These are phyloP conservation scores for Albophoma yamanashiensis DNA, from an alignment of 2,329 filamentous ascomycete species.

Conservation along the genomic window DNA sequence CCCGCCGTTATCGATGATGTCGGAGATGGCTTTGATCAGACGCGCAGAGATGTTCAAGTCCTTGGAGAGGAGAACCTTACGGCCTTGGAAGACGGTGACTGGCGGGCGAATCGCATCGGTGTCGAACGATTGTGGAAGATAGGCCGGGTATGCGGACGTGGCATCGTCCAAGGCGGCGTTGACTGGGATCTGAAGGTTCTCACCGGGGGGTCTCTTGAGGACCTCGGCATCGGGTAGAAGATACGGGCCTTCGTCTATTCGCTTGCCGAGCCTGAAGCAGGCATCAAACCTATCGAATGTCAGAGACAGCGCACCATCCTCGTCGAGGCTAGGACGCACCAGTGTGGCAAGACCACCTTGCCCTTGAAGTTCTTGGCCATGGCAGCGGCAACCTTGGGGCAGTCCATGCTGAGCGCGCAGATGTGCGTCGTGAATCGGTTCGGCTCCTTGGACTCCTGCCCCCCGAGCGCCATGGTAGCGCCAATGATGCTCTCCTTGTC, in stretches of 20 bases:
- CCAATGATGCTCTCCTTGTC: conserved; percentile 91
- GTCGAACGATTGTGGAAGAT: conserved; percentile 31
- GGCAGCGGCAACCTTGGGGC: conserved; percentile 58
- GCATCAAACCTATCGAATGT: conserved; percentile 69
- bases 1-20: conserved; percentile 60
- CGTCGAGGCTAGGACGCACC: conserved; percentile 38
- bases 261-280: conserved; percentile 83
- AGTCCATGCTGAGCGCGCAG: conserved; percentile 67
- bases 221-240: conserved; percentile 78
- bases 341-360: conserved; percentile 87
- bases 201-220: conserved; percentile 47
- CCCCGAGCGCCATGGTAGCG: conserved; percentile 80
- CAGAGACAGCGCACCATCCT: background rate
- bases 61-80: conserved; percentile 62
- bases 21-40: conserved; percentile 55
- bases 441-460: conserved; percentile 62
- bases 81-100: conserved; percentile 67
- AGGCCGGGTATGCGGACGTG: conserved; percentile 36
- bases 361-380: conserved; percentile 54
- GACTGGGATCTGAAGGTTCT: conserved; percentile 42
- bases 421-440: conserved; percentile 77
- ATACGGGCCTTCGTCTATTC: conserved; percentile 84
- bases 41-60: conserved; percentile 64
- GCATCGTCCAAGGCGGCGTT: conserved; percentile 59
- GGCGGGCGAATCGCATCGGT: conserved; percentile 33